phyloP scores from a whole-genome alignment of 306 rosid genomes.

The Citrullus mucosospermus region DNA sequence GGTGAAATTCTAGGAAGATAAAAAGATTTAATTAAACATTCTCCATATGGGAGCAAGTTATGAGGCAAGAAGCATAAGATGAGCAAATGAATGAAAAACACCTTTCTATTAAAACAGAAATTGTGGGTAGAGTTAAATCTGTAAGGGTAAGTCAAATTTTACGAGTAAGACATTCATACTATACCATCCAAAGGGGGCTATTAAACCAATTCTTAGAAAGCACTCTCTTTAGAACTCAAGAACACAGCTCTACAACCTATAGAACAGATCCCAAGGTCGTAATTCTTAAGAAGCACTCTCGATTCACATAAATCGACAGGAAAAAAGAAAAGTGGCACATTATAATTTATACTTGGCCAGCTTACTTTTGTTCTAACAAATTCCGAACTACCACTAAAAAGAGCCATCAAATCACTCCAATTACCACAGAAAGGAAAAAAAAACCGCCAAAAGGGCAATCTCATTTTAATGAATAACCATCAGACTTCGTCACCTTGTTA shows the following conservation, averaged over 20 bases:
- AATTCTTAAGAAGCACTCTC: not conserved
- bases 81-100: not conserved
- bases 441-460: not conserved
- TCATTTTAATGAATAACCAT: not conserved
- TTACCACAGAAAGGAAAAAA: not conserved
- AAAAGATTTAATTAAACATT: constrained; percentile 1
- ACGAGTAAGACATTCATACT: not conserved
- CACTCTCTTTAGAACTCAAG: no score
- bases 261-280: no score
- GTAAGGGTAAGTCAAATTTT: not conserved
- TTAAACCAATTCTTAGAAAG: no score
- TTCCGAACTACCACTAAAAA: not conserved
- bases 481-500: not conserved
- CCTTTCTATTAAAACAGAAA: not conserved
- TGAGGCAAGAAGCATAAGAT: not conserved
- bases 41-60: not conserved
- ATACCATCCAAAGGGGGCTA: not conserved
- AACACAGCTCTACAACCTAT: no score
- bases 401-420: not conserved
- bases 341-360: not conserved
- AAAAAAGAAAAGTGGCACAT: not conserved
- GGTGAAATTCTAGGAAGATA: constrained; percentile 43
- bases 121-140: not conserved
- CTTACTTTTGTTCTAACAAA: not conserved
- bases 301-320: not conserved